phyloP scores from a whole-genome alignment of 2,329 filamentous ascomycete species.

The Phyllosticta citrichinensis region DNA sequence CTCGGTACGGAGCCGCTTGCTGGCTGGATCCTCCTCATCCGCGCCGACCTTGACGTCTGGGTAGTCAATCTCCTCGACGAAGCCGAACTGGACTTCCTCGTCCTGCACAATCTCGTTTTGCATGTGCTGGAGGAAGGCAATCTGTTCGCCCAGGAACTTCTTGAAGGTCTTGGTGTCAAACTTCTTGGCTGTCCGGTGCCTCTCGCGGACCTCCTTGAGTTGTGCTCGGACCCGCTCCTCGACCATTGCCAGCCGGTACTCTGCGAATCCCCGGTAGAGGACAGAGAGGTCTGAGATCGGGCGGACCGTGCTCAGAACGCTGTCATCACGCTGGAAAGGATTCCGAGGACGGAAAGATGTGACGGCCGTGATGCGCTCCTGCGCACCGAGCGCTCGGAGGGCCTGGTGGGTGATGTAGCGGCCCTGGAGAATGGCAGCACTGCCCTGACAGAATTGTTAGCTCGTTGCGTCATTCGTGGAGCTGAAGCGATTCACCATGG shows the following conservation, averaged over 20 bases:
- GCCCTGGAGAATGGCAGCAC: slow-evolving; percentile 55
- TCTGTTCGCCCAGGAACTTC: slow-evolving; percentile 24
- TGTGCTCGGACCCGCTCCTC: slow-evolving; percentile 46
- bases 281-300: slow-evolving; percentile 47
- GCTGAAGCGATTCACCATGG: slow-evolving; percentile 39
- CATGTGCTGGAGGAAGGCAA: slow-evolving; percentile 24
- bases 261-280: slow-evolving; percentile 51
- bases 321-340: slow-evolving; percentile 47
- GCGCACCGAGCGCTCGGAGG: slow-evolving; percentile 46
- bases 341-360: slow-evolving; percentile 54
- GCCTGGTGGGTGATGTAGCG: slow-evolving; percentile 58
- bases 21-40: neutral
- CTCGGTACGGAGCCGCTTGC: slow-evolving; percentile 6
- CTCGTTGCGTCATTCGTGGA: neutral
- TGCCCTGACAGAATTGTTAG: slow-evolving; percentile 37
- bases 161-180: slow-evolving; percentile 26
- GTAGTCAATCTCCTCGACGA: slow-evolving; percentile 19
- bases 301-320: slow-evolving; percentile 50
- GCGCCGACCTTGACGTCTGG: slow-evolving; percentile 19
- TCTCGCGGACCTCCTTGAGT: slow-evolving; percentile 34
- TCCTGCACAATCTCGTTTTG: slow-evolving; percentile 25
- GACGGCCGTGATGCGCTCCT: slow-evolving; percentile 56
- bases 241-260: slow-evolving; percentile 54
- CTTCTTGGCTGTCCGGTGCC: slow-evolving; percentile 19
- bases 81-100: slow-evolving; percentile 19